These are phyloP conservation scores for Marchantia paleacea DNA, from an alignment of 225 moss, liverwort and hornwort species.

Conservation along the genomic window DNA sequence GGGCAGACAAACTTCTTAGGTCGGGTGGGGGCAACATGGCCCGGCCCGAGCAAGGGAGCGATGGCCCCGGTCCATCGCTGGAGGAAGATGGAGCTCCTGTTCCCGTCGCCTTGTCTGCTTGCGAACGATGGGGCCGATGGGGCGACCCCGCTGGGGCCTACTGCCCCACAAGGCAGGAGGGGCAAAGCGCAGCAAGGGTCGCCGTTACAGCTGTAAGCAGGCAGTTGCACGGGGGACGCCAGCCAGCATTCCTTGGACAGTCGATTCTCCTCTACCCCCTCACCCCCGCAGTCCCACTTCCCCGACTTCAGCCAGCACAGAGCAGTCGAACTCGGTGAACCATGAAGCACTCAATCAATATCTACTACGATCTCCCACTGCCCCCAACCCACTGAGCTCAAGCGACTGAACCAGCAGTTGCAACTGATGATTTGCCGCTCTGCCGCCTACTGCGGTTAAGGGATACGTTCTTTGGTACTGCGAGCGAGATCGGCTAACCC, in stretches of 20 bases:
- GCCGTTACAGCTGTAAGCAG: slow-evolving; percentile 23
- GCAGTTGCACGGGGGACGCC: slow-evolving; percentile 12
- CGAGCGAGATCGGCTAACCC: too few relatives aligned
- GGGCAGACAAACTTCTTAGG: slow-evolving; percentile 3
- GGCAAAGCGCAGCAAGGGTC: slow-evolving; percentile 11
- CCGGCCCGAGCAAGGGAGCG: background rate
- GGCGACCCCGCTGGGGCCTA: too few relatives aligned
- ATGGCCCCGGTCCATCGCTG: slow-evolving; percentile 20
- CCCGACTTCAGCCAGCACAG: slow-evolving; percentile 9
- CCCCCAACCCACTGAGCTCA: background rate
- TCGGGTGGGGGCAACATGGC: background rate
- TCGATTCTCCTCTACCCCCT: background rate
- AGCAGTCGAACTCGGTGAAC: slow-evolving; percentile 8
- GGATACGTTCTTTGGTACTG: too few relatives aligned
- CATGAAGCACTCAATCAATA: too few relatives aligned
- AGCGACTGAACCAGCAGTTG: background rate
- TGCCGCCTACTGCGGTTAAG: background rate
- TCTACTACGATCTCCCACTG: background rate
- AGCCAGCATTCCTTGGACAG: background rate
- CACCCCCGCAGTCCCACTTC: background rate
- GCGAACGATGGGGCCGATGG: background rate
- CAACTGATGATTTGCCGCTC: background rate
- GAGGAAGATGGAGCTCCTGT: slow-evolving; percentile 11
- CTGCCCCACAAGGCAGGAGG: background rate
- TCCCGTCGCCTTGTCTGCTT: background rate